Conservation (phyloP, 2,329 filamentous ascomycete species). For the Simplicillium sp. region DNA sequence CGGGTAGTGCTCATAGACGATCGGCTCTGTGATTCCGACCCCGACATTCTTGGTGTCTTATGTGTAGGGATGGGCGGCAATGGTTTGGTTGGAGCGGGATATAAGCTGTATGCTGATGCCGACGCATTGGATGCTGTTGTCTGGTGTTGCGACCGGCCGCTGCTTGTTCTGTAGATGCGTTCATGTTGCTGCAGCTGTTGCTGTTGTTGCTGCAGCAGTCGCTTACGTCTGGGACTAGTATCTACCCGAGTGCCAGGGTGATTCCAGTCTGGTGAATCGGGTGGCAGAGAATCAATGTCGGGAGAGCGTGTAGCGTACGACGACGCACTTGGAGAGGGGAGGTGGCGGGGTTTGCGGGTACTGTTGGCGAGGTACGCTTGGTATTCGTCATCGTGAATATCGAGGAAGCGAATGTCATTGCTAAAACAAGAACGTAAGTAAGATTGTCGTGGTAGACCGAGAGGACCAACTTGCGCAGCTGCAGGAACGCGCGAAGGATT, state of each 20-base stretch:
- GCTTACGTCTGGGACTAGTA: background rate
- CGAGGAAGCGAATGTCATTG: no score
- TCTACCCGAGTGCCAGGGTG: background rate
- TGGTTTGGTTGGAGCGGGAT: background rate
- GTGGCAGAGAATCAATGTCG: no score
- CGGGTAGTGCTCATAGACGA: background rate
- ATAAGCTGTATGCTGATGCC: background rate
- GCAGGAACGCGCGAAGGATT: no score
- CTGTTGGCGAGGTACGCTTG: no score
- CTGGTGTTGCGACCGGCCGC: background rate
- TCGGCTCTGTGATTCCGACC: background rate
- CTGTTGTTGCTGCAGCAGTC: no score
- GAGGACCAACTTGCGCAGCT: no score
- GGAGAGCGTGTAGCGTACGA: no score
- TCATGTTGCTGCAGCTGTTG: background rate
- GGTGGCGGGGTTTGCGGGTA: no score
- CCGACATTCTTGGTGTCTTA: background rate
- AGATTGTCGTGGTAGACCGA: no score
- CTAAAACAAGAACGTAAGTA: no score
- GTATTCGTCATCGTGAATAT: no score
- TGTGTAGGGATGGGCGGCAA: background rate
- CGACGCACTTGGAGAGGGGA: no score
- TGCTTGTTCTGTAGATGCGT: background rate
- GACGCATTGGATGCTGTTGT: background rate
- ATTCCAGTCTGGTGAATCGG: background rate